A percentile compares a stretch with the other conserved stretches of the same genome.
phyloP scores from a whole-genome alignment of 805 yeast genomes.

The Vanderwaltozyma tropicalis region DNA sequence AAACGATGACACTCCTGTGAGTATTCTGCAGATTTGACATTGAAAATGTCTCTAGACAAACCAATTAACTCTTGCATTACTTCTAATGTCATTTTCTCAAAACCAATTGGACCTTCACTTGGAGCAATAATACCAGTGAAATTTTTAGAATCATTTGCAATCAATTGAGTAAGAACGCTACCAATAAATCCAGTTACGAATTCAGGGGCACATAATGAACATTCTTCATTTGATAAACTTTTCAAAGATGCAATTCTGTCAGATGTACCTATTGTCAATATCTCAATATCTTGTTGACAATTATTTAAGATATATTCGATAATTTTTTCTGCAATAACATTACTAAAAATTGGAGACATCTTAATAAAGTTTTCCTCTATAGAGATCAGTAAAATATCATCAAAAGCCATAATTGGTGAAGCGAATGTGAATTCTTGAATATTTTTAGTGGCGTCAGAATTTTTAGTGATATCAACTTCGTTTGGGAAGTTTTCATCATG shows the following conservation, averaged over 20 bases:
- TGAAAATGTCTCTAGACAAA: constrained; percentile 5
- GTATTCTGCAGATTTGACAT: constrained; percentile 8
- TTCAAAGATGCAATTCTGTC: constrained; percentile 21
- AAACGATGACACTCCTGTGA: constrained; percentile 20
- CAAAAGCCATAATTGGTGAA: constrained; percentile 15
- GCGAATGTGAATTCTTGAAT: constrained; percentile 6
- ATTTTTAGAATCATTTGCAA: constrained; percentile 5
- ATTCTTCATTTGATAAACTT: constrained; percentile 17
- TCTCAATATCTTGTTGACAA: constrained; percentile 15
- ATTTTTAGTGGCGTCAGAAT: background rate
- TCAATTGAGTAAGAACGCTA: constrained; percentile 27
- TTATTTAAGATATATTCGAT: constrained; percentile 27
- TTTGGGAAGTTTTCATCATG: constrained; percentile 22
- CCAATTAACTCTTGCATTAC: constrained; percentile 23
- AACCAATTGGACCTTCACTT: constrained; percentile 55
- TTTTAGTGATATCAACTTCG: constrained; percentile 12
- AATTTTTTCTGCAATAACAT: constrained; percentile 21
- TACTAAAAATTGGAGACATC: constrained; percentile 29
- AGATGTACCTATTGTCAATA: constrained; percentile 18
- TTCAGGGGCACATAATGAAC: constrained; percentile 45
- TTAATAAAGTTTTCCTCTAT: constrained; percentile 24
- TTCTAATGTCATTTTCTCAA: constrained; percentile 36
- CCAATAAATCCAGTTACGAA: constrained; percentile 50
- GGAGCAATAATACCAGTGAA: constrained; percentile 26
- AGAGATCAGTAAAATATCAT: constrained; percentile 12